Evolutionary conservation across 192 early-diverging fungal species (phyloP).

Genomic region (Coemansia sp.): DNA sequence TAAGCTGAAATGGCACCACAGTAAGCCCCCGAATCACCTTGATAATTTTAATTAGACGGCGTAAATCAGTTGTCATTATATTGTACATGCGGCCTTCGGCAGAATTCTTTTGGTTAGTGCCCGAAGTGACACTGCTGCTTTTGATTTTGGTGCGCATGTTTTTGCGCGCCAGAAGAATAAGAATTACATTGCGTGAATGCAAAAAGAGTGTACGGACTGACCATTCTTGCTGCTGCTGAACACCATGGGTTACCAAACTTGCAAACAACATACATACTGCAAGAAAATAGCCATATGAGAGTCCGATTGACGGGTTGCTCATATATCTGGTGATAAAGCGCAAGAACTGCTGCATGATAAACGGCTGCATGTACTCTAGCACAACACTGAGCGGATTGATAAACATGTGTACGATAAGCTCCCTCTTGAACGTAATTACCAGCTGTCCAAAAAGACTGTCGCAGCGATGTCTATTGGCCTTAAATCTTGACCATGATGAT

Average conservation of each 20-base stretch:
- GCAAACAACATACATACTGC: constrained; percentile 56
- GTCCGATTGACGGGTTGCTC: constrained; percentile 20
- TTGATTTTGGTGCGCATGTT: constrained; percentile 45
- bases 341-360: constrained; percentile 57
- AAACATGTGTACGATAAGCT: constrained; percentile 40
- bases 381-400: constrained; percentile 28
- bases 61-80: constrained; percentile 64
- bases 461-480: background rate
- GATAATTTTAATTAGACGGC: constrained; percentile 54
- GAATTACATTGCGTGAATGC: constrained; percentile 56
- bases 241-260: constrained; percentile 35
- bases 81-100: constrained; percentile 63
- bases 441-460: constrained; percentile 23
- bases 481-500: constrained; percentile 16
- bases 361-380: constrained; percentile 53
- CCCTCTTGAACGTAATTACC: constrained; percentile 24
- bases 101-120: background rate
- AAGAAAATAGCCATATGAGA: constrained; percentile 54
- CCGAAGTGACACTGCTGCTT: background rate
- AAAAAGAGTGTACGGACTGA: constrained; percentile 60
- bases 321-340: constrained; percentile 44
- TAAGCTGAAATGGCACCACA: constrained; percentile 59
- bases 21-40: constrained; percentile 54
- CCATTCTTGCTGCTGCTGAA: constrained; percentile 63
- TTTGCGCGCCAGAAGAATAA: constrained; percentile 63